Evolutionary conservation across 2,329 filamentous ascomycete genomes (phyloP), one percentile per base, ranked within the genome.

Genomic region (Aspergillus spinulosporus): DNA sequence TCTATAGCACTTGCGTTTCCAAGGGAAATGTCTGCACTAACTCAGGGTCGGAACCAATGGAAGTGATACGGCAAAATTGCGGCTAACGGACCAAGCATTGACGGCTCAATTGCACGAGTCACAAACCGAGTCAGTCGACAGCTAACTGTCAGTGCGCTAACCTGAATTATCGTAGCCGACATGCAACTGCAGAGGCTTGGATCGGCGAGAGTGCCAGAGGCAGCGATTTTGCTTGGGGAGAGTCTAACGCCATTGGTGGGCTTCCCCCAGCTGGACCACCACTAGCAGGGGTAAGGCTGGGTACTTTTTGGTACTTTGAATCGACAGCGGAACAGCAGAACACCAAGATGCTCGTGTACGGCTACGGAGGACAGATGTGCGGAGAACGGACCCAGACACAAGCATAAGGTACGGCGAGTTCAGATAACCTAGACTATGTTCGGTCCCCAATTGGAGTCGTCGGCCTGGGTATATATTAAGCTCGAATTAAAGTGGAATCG

Each of bases 171-270:
- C n/a, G 26, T 42, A 12, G 39, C 11, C 29, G 12, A 37, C 39
- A 50, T 31, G 48, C 8, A 31, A n/a, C 6, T 26, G 26, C 11
- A 4, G 3, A 9, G 26, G 26, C 15, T 42, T 42, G 39, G 42
- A 45, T 12, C 42, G 21, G 21, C 31, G 21, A 11, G 3, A 29
- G 21, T 12, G 11, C 31, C 9, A 34, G 9, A 34, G 31, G 31
- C 37, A 40, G 37, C n/a, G 37, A 21, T 21, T 15, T 42, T 42
- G 39, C 39, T 42, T 42, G 8, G 26, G 15, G 3, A n/a, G 8
- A 15, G 46, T 36, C 9, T 36, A 48, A 15, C 15, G 51, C 51
- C 31, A 54, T 54, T 54, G 51, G 51, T 43, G 51, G 51, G 28
- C 34, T 47, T 34, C 26, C 42, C 43, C 43, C 26, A 31, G 11